Percentiles rank a stretch among this genome's conserved stretches.
Evolutionary conservation across 2,329 filamentous ascomycete species (phyloP).

Genomic region (Xylariaceae sp.): DNA sequence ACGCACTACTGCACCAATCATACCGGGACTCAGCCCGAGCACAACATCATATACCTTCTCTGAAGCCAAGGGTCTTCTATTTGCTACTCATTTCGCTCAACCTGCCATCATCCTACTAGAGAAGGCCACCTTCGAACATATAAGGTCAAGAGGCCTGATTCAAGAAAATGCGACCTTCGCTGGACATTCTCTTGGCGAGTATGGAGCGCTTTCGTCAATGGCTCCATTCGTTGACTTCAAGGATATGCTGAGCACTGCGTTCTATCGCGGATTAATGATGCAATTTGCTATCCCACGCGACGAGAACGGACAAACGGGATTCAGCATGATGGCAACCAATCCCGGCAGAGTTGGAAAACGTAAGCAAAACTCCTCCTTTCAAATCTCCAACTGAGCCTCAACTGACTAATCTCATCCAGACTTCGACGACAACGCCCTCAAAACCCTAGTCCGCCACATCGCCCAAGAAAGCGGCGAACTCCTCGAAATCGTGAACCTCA

Average conservation of each 20-base stretch:
- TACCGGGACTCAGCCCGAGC: conserved; percentile 91
- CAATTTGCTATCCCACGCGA: conserved; percentile 13
- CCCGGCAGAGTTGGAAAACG: conserved; percentile 11
- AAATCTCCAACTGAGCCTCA: not conserved
- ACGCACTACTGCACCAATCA: conserved; percentile 97
- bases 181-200: conserved; percentile 12
- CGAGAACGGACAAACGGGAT: conserved; percentile 10
- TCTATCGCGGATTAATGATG: conserved; percentile 15
- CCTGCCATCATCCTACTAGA: conserved; percentile 97
- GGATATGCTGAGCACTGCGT: conserved; percentile 6
- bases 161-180: conserved; percentile 11
- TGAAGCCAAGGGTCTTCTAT: conserved; percentile 88
- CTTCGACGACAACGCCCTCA: conserved; percentile 9
- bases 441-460: conserved; percentile 5
- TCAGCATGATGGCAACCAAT: conserved; percentile 15
- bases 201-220: conserved; percentile 8
- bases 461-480: conserved; percentile 8
- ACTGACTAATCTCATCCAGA: conserved; percentile 6
- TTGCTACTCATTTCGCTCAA: conserved; percentile 97
- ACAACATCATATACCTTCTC: conserved; percentile 96
- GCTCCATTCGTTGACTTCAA: conserved; percentile 9
- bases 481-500: conserved; percentile 15
- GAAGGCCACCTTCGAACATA: conserved; percentile 88
- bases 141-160: conserved; percentile 7
- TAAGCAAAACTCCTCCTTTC: conserved; percentile 1